Conservation (phyloP, 257 asterid genomes). For the Misopates orontium region DNA sequence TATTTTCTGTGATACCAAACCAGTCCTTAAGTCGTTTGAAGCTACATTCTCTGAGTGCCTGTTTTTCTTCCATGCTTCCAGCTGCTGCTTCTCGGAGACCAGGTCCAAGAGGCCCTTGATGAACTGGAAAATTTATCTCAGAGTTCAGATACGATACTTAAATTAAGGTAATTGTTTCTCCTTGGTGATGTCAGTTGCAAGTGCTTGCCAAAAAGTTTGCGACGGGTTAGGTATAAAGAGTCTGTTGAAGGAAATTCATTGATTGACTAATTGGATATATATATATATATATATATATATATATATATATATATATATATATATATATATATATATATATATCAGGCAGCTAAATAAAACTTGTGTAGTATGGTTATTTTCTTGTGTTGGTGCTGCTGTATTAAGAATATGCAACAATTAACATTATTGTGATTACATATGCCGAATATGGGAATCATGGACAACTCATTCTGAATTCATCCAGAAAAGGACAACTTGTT, state of each 20-base stretch:
- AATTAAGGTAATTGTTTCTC: slow-evolving; percentile 57
- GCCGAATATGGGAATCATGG: neutral
- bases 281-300: no score
- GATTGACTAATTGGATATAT: neutral
- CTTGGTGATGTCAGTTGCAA: no score
- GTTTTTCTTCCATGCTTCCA: slow-evolving; percentile 37
- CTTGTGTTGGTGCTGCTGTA: neutral
- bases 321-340: no score
- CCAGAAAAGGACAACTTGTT: no score
- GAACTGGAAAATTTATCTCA: slow-evolving; percentile 51
- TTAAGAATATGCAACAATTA: no score
- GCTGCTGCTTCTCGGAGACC: slow-evolving; percentile 90
- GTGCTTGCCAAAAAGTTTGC: no score
- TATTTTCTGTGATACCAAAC: no score
- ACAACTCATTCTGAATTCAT: neutral
- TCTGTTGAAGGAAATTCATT: neutral
- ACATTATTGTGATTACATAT: neutral
- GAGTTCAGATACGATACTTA: slow-evolving; percentile 45
- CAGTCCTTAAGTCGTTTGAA: no score
- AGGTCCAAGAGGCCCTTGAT: slow-evolving; percentile 73
- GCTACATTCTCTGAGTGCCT: no score
- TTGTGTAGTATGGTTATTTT: neutral
- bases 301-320: no score
- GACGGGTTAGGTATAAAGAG: no score
- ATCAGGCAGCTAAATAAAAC: slow-evolving; percentile 8